These are phyloP conservation scores for Knoxia roxburghii DNA, from an alignment of 257 asterid species.

Conservation along the genomic window DNA sequence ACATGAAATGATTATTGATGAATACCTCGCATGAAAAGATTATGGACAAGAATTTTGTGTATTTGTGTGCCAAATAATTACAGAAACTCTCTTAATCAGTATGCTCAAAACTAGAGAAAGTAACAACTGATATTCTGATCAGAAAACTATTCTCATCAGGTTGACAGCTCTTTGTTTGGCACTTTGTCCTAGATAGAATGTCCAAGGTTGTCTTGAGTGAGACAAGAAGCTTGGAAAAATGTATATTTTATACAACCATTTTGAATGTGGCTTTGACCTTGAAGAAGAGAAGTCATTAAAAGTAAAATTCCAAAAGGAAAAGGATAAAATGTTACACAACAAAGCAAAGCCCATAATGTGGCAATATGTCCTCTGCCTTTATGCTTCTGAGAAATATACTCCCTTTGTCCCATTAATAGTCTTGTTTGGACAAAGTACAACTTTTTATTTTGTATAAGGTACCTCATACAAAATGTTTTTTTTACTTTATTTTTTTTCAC, in stretches of 20 bases:
- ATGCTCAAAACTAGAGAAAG: background rate
- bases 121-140: background rate
- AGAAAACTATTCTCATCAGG: background rate
- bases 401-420: too few species aligned
- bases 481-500: too few species aligned
- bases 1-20: background rate
- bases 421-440: too few species aligned
- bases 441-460: too few species aligned
- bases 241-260: too few species aligned
- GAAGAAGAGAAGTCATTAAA: background rate
- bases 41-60: background rate
- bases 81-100: background rate
- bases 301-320: background rate
- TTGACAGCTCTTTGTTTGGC: background rate
- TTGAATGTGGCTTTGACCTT: too few species aligned
- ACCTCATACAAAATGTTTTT: too few species aligned
- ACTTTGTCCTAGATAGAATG: background rate
- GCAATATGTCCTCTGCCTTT: background rate
- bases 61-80: background rate
- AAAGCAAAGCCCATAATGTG: background rate
- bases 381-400: constrained; percentile 1
- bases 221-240: background rate
- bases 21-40: background rate
- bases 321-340: background rate
- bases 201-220: background rate